These are phyloP conservation scores for Tolypocladium endophyticum DNA, from an alignment of 2,329 filamentous ascomycete genomes.

Conservation along the genomic window DNA sequence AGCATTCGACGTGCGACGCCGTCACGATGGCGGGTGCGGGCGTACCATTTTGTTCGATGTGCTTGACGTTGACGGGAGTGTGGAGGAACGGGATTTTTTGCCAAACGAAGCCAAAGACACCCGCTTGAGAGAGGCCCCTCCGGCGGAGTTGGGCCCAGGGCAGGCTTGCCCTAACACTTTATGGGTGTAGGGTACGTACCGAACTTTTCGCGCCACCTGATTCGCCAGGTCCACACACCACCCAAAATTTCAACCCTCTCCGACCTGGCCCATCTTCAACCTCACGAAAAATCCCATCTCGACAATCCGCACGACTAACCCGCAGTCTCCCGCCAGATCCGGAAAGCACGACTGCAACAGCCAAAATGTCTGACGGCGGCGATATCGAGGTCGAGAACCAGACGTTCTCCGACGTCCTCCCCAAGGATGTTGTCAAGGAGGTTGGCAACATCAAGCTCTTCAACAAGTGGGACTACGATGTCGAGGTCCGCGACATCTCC, in stretches of 20 bases:
- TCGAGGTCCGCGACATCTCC: constrained; percentile 99
- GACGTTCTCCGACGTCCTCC: constrained; percentile 68
- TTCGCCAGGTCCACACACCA: constrained; percentile 24
- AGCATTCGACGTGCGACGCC: constrained; percentile 1
- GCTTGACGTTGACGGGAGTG: constrained; percentile 27
- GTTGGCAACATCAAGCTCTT: constrained; percentile 92
- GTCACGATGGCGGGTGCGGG: constrained; percentile 4
- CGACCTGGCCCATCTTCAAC: constrained; percentile 21
- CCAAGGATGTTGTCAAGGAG: constrained; percentile 85
- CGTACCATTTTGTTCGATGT: constrained; percentile 34
- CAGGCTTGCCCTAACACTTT: constrained; percentile 30
- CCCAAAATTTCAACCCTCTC: constrained; percentile 25
- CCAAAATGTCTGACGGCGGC: constrained; percentile 86
- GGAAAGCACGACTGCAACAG: constrained; percentile 27
- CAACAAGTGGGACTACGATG: constrained; percentile 98
- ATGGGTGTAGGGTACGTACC: constrained; percentile 17
- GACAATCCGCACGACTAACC: constrained; percentile 27
- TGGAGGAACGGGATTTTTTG: constrained; percentile 21
- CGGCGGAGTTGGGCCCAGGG: constrained; percentile 24
- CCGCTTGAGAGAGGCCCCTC: constrained; percentile 13
- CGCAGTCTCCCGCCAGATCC: constrained; percentile 24
- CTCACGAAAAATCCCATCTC: constrained; percentile 25
- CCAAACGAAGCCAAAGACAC: constrained; percentile 17
- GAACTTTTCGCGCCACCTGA: constrained; percentile 17
- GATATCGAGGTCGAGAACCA: constrained; percentile 86